phyloP scores from a whole-genome alignment of 2,329 filamentous ascomycete genomes.

The Meredithiella fracta region DNA sequence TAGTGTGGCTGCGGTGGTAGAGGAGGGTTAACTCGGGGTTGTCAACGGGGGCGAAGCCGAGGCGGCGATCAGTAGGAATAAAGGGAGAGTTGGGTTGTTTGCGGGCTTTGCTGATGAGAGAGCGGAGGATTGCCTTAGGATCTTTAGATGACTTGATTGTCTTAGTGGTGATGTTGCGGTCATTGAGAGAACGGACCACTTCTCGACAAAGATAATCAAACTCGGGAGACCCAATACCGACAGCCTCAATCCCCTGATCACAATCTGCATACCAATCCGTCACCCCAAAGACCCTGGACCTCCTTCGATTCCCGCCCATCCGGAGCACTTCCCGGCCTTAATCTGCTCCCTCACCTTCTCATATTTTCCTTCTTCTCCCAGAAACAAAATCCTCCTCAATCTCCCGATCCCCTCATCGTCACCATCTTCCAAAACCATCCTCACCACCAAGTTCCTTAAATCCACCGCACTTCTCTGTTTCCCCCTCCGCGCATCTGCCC shows the following conservation, averaged over 20 bases:
- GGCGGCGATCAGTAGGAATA: background rate
- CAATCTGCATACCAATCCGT: slow-evolving; percentile 12
- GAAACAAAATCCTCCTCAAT: background rate
- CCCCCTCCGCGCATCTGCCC: slow-evolving; percentile 2
- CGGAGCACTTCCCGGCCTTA: background rate
- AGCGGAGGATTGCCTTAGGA: background rate
- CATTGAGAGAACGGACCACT: background rate
- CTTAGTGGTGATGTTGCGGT: background rate
- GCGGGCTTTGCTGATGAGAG: background rate
- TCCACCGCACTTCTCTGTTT: slow-evolving; percentile 11
- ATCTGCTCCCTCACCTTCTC: background rate
- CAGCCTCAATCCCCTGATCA: slow-evolving; percentile 1
- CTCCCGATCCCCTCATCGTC: background rate
- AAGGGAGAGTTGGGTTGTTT: background rate
- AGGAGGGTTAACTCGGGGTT: background rate
- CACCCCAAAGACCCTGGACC: slow-evolving; percentile 6
- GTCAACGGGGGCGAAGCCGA: background rate
- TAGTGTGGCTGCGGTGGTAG: slow-evolving; percentile 5
- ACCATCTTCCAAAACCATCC: background rate
- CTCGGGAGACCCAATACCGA: background rate
- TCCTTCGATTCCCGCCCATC: slow-evolving; percentile 4
- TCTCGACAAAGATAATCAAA: background rate
- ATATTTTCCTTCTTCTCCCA: background rate
- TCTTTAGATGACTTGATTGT: background rate
- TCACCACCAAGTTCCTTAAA: background rate